A percentile compares a stretch with the other conserved stretches of the same genome.
phyloP scores from a whole-genome alignment of 1,284 basidiomycete genomes.

The Malassezia japonica region DNA sequence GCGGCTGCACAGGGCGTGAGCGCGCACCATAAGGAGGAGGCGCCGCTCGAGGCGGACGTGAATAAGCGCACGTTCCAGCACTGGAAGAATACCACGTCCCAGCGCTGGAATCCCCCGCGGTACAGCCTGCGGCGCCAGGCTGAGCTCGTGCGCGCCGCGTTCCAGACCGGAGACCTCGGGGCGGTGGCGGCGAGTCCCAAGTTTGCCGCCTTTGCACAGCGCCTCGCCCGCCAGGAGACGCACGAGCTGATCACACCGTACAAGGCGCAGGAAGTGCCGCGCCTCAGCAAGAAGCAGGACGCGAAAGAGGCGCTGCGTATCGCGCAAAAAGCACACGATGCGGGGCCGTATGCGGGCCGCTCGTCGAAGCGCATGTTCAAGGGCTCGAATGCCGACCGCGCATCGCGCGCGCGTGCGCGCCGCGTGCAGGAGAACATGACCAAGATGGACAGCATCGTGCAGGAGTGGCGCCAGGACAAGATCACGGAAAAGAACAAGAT shows the following conservation, averaged over 20 bases:
- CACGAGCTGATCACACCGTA: conserved; percentile 17
- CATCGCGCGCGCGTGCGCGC: conserved; percentile 8
- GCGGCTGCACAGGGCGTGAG: not conserved
- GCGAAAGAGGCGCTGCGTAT: conserved; percentile 14
- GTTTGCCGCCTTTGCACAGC: conserved; percentile 7
- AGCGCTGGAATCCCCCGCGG: conserved; percentile 26
- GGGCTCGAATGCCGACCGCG: conserved; percentile 25
- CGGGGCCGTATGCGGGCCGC: conserved; percentile 30
- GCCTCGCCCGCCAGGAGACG: conserved; percentile 14
- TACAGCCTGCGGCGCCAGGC: conserved; percentile 32
- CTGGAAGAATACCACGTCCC: conserved; percentile 16
- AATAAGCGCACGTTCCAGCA: conserved; percentile 11
- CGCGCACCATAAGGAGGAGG: not conserved
- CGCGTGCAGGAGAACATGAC: conserved; percentile 21
- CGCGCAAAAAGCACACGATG: conserved; percentile 13
- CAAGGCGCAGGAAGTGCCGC: not conserved
- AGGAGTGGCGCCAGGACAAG: conserved; percentile 26
- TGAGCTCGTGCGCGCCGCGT: conserved; percentile 22
- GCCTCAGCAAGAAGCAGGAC: conserved; percentile 2
- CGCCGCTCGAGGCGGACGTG: conserved; percentile 3
- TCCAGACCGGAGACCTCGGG: conserved; percentile 9
- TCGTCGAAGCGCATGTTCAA: conserved; percentile 24
- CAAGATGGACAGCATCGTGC: conserved; percentile 17
- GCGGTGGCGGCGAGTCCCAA: conserved; percentile 19
- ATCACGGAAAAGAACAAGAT: conserved; percentile 2